A percentile compares a stretch with the other conserved stretches of the same genome.
phyloP scores from a whole-genome alignment of 2,329 filamentous ascomycete species.

The Sordariomycetes sp. region DNA sequence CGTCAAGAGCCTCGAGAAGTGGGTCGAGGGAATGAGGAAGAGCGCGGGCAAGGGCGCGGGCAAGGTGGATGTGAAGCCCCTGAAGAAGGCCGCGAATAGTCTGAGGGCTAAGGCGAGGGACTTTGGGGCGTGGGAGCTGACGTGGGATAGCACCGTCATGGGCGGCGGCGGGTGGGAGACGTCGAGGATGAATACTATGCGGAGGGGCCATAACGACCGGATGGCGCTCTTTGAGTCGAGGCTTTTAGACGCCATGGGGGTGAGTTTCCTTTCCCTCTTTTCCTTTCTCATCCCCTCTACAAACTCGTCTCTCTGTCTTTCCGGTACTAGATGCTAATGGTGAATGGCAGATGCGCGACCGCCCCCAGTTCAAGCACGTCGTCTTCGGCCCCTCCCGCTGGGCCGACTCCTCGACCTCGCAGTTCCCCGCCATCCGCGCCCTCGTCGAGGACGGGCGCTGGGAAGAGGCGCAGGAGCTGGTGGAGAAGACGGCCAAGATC shows the following conservation, averaged over 20 bases:
- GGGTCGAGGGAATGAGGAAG: conserved; percentile 35
- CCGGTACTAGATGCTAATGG: conserved; percentile 7
- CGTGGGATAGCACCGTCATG: conserved; percentile 64
- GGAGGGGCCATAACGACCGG: conserved; percentile 66
- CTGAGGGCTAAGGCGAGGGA: conserved; percentile 36
- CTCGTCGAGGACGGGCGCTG: conserved; percentile 61
- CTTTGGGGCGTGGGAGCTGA: conserved; percentile 64
- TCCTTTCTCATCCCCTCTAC: background rate
- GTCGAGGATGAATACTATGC: conserved; percentile 47
- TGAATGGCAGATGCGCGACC: conserved; percentile 54
- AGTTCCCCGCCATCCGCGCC: conserved; percentile 80
- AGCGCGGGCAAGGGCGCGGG: conserved; percentile 2
- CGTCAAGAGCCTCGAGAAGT: conserved; percentile 52
- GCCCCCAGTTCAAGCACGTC: conserved; percentile 88
- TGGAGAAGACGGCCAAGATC: conserved; percentile 59
- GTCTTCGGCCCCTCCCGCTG: conserved; percentile 75
- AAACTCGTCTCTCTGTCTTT: background rate
- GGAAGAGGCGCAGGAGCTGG: conserved; percentile 50
- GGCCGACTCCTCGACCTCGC: conserved; percentile 51
- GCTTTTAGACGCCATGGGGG: conserved; percentile 69
- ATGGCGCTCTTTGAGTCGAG: conserved; percentile 74
- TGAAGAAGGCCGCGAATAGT: conserved; percentile 38
- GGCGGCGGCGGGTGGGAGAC: conserved; percentile 65
- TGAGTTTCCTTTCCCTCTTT: conserved; percentile 34
- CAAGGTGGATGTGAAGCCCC: conserved; percentile 15